These are phyloP conservation scores for Aspergillus persii DNA, from an alignment of 2,329 filamentous ascomycete species.

Conservation along the genomic window DNA sequence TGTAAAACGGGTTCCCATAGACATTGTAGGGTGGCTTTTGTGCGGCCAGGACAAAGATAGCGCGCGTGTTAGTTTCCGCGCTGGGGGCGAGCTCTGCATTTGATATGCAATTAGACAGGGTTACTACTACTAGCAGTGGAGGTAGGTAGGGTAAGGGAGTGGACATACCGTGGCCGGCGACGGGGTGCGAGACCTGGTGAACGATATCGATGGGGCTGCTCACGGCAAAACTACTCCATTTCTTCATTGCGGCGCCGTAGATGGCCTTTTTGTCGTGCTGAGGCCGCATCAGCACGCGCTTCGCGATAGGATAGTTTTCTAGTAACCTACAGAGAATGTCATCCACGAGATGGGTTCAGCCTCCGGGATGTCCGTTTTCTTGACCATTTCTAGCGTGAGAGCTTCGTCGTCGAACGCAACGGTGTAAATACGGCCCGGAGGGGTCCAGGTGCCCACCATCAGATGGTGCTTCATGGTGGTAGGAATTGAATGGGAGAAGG, in stretches of 20 bases:
- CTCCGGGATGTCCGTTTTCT: constrained; percentile 75
- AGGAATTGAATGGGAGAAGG: constrained; percentile 5
- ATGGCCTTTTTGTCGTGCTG: constrained; percentile 80
- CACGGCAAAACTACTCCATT: constrained; percentile 80
- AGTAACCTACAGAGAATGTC: constrained; percentile 71
- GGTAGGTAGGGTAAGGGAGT: background rate
- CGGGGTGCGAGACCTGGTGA: constrained; percentile 71
- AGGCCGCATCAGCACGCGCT: constrained; percentile 5
- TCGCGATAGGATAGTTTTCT: background rate
- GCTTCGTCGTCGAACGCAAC: constrained; percentile 83
- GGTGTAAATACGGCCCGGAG: constrained; percentile 85
- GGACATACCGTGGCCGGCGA: constrained; percentile 69
- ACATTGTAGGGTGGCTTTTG: constrained; percentile 74
- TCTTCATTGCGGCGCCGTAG: constrained; percentile 90
- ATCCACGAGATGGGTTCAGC: constrained; percentile 94
- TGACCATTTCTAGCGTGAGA: constrained; percentile 69
- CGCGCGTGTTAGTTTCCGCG: constrained; percentile 74
- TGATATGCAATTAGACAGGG: background rate
- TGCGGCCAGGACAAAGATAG: constrained; percentile 83
- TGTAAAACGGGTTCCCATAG: constrained; percentile 89
- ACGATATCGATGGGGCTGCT: constrained; percentile 72
- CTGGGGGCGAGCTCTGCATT: constrained; percentile 63
- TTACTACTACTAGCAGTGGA: background rate
- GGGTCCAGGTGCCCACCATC: constrained; percentile 91
- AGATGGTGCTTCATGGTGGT: constrained; percentile 77